phyloP scores from a whole-genome alignment of 805 yeast species.

The Wickerhamomyces tratensis region DNA sequence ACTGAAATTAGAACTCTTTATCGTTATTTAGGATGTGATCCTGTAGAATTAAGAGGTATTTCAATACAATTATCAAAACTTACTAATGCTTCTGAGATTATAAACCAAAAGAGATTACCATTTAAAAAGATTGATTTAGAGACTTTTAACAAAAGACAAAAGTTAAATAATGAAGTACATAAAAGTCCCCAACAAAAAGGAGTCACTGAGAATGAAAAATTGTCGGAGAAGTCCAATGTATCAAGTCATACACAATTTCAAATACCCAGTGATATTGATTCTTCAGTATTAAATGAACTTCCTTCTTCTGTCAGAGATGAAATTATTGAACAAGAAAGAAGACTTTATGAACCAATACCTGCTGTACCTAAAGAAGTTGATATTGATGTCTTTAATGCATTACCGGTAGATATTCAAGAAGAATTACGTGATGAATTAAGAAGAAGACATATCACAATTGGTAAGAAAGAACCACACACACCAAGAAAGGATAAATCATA shows the following conservation, averaged over 20 bases:
- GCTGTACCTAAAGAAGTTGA: slow-evolving; percentile 35
- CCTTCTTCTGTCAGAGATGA: slow-evolving; percentile 10
- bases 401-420: slow-evolving; percentile 56
- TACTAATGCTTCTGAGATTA: slow-evolving; percentile 19
- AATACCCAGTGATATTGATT: slow-evolving; percentile 20
- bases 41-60: slow-evolving; percentile 67
- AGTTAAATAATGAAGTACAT: slow-evolving; percentile 4
- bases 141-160: slow-evolving; percentile 2
- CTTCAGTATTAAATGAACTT: slow-evolving; percentile 16
- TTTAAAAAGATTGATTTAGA: slow-evolving; percentile 16
- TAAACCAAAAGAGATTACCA: slow-evolving; percentile 24
- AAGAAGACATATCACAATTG: slow-evolving; percentile 24
- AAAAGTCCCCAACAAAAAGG: background rate
- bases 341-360: slow-evolving; percentile 10
- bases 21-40: slow-evolving; percentile 48
- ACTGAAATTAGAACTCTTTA: slow-evolving; percentile 49
- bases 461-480: slow-evolving; percentile 11
- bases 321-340: slow-evolving; percentile 8
- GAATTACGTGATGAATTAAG: slow-evolving; percentile 50
- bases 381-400: slow-evolving; percentile 48
- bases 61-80: slow-evolving; percentile 62
- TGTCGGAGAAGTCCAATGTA: background rate
- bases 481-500: slow-evolving; percentile 10
- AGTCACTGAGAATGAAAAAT: background rate
- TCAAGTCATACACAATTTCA: slow-evolving; percentile 10